Conservation (phyloP, 768 basidiomycete genomes). For the Trametes maxima region DNA sequence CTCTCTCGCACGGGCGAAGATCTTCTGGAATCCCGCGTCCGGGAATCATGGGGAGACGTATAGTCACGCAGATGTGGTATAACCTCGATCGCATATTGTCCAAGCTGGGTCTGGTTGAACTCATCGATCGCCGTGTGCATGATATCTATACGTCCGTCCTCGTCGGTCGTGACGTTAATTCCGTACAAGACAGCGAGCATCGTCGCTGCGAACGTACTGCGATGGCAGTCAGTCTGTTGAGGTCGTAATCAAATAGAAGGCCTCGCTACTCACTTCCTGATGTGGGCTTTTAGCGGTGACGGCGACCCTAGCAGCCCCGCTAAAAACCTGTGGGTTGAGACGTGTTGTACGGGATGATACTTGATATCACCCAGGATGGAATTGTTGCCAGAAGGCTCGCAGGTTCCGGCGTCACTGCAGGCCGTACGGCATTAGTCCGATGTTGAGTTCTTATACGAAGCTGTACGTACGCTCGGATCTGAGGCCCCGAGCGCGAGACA, state of each 20-base stretch:
- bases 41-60: slow-evolving; percentile 14
- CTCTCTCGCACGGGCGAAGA: neutral
- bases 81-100: slow-evolving; percentile 1
- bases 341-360: slow-evolving; percentile 1
- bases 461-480: neutral
- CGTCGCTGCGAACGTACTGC: neutral
- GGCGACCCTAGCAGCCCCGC: neutral
- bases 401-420: slow-evolving; percentile 12
- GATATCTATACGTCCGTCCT: slow-evolving; percentile 28
- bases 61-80: slow-evolving; percentile 11
- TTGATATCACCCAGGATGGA: neutral
- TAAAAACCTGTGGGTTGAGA: neutral
- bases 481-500: neutral
- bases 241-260: too few relatives aligned
- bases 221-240: neutral
- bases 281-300: neutral
- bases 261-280: slow-evolving; percentile 15
- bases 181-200: slow-evolving; percentile 34
- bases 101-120: neutral
- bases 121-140: neutral
- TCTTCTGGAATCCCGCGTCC: slow-evolving; percentile 10
- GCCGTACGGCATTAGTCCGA: slow-evolving; percentile 13
- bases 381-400: slow-evolving; percentile 10
- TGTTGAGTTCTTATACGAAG: neutral
- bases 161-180: slow-evolving; percentile 25